phyloP scores from a whole-genome alignment of 805 yeast species.

The Metschnikowia lunata region DNA sequence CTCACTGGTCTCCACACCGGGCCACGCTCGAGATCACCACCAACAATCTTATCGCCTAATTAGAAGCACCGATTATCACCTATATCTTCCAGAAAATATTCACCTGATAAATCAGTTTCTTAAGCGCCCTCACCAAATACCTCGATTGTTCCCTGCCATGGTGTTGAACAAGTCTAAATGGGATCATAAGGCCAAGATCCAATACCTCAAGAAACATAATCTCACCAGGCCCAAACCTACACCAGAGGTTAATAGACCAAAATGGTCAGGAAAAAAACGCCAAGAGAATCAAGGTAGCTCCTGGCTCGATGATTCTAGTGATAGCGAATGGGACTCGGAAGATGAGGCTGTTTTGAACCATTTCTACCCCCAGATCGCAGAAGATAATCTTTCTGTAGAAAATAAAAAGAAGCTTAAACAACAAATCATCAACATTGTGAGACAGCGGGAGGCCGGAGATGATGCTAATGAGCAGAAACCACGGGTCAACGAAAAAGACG shows the following conservation, averaged over 20 bases:
- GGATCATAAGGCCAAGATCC: conserved; percentile 40
- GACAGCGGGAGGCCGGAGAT: conserved; percentile 10
- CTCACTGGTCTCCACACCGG: too few species aligned
- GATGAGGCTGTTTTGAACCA: conserved; percentile 39
- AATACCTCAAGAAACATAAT: conserved; percentile 41
- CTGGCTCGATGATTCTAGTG: conserved; percentile 21
- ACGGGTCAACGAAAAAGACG: conserved; percentile 22
- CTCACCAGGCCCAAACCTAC: conserved; percentile 16
- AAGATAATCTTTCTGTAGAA: conserved; percentile 28
- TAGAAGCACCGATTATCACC: too few species aligned
- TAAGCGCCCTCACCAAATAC: too few species aligned
- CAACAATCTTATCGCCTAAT: too few species aligned
- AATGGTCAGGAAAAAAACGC: conserved; percentile 35
- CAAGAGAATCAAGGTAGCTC: conserved; percentile 4
- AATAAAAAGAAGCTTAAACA: conserved; percentile 33
- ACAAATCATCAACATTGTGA: conserved; percentile 26
- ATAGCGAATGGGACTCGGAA: conserved; percentile 38
- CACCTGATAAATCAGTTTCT: too few species aligned
- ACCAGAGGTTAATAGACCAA: conserved; percentile 15
- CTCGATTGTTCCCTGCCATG: conserved; percentile 19
- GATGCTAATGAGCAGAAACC: not conserved
- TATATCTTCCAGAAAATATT: too few species aligned
- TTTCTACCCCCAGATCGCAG: conserved; percentile 38
- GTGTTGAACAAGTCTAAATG: conserved; percentile 41
- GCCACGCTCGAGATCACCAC: too few species aligned